These are phyloP conservation scores for Scutellaria barbata DNA, from an alignment of 257 asterid species.

Conservation along the genomic window DNA sequence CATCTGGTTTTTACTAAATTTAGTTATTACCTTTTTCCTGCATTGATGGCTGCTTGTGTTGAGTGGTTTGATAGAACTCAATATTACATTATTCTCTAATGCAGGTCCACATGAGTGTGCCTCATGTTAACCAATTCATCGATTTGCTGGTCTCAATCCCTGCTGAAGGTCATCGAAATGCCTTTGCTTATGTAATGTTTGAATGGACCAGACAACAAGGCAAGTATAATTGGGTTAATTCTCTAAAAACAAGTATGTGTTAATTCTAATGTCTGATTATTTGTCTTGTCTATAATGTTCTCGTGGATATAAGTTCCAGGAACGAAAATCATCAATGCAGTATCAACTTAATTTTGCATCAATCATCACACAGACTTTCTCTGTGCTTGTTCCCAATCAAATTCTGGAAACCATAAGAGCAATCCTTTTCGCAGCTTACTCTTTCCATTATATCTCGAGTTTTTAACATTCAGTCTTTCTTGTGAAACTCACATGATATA, in stretches of 20 bases:
- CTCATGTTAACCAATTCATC: constrained; percentile 79
- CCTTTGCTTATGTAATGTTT: constrained; percentile 84
- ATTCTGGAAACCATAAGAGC: constrained; percentile 1
- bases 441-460: neutral
- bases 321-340: neutral
- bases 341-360: neutral
- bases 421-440: neutral
- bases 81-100: constrained; percentile 34
- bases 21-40: constrained; percentile 6
- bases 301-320: constrained; percentile 17
- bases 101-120: constrained; percentile 94
- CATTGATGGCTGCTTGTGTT: constrained; percentile 4
- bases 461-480: constrained; percentile 7
- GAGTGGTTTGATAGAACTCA: constrained; percentile 19
- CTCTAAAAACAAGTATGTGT: constrained; percentile 35
- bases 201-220: constrained; percentile 97
- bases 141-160: constrained; percentile 83
- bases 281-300: neutral
- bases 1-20: neutral
- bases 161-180: constrained; percentile 70
- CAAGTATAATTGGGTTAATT: constrained; percentile 36
- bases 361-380: neutral
- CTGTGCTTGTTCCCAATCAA: constrained; percentile 19
- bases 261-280: constrained; percentile 16
- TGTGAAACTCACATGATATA: constrained; percentile 16